A percentile compares a stretch with the other conserved stretches of the same genome.
Evolutionary conservation across 345 rosid genomes (phyloP).

Genomic region (Eutrema yunnanense): DNA sequence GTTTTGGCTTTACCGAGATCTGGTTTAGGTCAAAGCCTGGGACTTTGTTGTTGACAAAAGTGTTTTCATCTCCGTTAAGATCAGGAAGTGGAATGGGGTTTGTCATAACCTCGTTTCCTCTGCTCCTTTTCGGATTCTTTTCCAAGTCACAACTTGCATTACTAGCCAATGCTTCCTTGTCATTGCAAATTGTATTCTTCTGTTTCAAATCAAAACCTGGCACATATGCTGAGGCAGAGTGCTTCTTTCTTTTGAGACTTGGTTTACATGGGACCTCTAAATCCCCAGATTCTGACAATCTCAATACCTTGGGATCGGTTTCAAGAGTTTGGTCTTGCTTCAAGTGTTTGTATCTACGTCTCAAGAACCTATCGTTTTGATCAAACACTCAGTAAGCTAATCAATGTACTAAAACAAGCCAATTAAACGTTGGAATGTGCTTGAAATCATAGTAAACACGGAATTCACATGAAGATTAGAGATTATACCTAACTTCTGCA

Average conservation of each 20-base stretch:
- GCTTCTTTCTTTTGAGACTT: conserved; percentile 28
- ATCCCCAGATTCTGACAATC: conserved; percentile 13
- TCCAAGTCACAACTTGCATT: conserved; percentile 30
- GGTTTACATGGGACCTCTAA: conserved; percentile 25
- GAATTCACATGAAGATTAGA: not conserved
- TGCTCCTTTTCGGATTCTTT: conserved; percentile 30
- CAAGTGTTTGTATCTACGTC: conserved; percentile 49
- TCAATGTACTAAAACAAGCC: not conserved
- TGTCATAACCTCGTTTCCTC: conserved; percentile 22
- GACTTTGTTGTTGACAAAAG: conserved; percentile 24
- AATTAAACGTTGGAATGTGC: not conserved
- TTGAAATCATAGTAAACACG: not conserved
- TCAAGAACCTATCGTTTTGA: conserved; percentile 52
- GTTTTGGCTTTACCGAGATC: conserved; percentile 55
- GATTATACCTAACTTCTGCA: conserved; percentile 72
- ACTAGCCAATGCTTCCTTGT: conserved; percentile 22
- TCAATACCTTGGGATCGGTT: not conserved
- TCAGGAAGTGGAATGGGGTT: conserved; percentile 26
- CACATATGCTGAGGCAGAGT: conserved; percentile 1
- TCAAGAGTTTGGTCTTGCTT: conserved; percentile 39
- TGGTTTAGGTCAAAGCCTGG: conserved; percentile 75
- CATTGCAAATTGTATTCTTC: conserved; percentile 20
- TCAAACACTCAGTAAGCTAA: conserved; percentile 9
- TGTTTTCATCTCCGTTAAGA: conserved; percentile 41
- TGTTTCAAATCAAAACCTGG: conserved; percentile 31